These are phyloP conservation scores for Colletotrichum eleusines DNA, from an alignment of 2,329 filamentous ascomycete species.

Conservation along the genomic window DNA sequence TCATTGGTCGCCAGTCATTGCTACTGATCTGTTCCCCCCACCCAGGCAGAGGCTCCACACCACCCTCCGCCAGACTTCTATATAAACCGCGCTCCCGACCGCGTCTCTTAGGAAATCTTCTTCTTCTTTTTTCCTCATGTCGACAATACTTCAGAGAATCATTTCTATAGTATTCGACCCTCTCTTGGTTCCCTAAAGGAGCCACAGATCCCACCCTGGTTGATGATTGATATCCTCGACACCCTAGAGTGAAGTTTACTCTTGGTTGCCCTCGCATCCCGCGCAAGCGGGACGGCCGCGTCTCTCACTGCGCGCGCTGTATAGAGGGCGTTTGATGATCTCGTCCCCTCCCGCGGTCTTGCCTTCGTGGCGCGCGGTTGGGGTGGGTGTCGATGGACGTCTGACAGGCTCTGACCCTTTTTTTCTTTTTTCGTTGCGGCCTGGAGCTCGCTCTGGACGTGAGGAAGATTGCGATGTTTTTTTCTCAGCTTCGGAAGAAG, in stretches of 20 bases:
- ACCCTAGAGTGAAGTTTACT: constrained; percentile 85
- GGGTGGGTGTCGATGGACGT: constrained; percentile 90
- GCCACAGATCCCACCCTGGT: constrained; percentile 96
- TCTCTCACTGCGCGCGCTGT: constrained; percentile 60
- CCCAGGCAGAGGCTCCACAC: constrained; percentile 20
- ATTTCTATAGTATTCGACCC: constrained; percentile 98
- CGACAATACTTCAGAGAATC: constrained; percentile 72
- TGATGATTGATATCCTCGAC: constrained; percentile 92
- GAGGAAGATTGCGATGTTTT: constrained; percentile 60
- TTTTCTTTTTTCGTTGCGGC: constrained; percentile 64
- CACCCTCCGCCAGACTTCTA: not conserved
- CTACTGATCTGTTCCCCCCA: constrained; percentile 24
- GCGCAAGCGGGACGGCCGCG: constrained; percentile 70
- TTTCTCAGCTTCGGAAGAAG: too few species aligned
- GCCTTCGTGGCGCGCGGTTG: constrained; percentile 79
- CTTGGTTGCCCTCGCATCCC: constrained; percentile 68
- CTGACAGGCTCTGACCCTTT: constrained; percentile 78
- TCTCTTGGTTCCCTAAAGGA: constrained; percentile 92
- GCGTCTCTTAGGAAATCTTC: constrained; percentile 28
- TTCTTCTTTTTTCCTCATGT: constrained; percentile 38
- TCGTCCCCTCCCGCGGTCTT: constrained; percentile 79
- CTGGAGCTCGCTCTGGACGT: constrained; percentile 58
- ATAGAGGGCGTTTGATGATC: constrained; percentile 93
- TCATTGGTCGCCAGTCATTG: constrained; percentile 19
- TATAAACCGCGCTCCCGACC: constrained; percentile 13